Conservation (phyloP, 768 basidiomycete species). For the Pseudohyphozyma bogoriensis region DNA sequence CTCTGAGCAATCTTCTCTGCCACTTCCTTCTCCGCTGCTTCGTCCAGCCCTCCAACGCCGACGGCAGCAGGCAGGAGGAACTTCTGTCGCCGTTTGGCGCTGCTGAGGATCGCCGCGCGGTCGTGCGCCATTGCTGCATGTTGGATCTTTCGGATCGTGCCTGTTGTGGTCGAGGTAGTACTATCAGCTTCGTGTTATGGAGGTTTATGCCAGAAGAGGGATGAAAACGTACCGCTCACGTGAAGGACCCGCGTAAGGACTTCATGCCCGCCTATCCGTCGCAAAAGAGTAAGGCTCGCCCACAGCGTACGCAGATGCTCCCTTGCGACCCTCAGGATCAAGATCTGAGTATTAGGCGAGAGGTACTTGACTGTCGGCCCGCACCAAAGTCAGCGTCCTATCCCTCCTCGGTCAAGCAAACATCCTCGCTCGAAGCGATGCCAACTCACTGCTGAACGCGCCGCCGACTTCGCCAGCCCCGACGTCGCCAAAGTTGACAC, state of each 20-base stretch:
- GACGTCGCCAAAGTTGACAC: slow-evolving; percentile 22
- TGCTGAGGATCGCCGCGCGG: slow-evolving; percentile 23
- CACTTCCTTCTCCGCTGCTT: background rate
- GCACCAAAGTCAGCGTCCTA: background rate
- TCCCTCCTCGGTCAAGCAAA: no score
- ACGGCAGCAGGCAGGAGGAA: background rate
- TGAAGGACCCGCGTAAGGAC: slow-evolving; percentile 24
- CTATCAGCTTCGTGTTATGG: background rate
- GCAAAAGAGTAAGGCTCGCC: slow-evolving; percentile 29
- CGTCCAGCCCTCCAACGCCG: background rate
- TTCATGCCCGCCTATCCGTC: slow-evolving; percentile 21
- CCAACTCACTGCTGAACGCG: slow-evolving; percentile 25
- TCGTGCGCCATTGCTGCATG: slow-evolving; percentile 30
- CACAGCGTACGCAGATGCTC: slow-evolving; percentile 27
- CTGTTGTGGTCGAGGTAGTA: background rate
- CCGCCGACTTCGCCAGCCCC: slow-evolving; percentile 5
- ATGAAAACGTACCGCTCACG: slow-evolving; percentile 21
- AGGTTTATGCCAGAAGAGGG: background rate
- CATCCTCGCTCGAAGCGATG: no score
- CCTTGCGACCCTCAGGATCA: slow-evolving; percentile 29
- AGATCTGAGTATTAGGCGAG: slow-evolving; percentile 23
- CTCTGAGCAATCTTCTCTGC: slow-evolving; percentile 8
- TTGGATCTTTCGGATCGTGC: slow-evolving; percentile 33
- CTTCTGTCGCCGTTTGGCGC: background rate
- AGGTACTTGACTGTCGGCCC: slow-evolving; percentile 31